Evolutionary conservation across 106 monocot genomes (phyloP), one percentile per base, ranked within the genome.

Genomic region (Amphibolis antarctica): DNA sequence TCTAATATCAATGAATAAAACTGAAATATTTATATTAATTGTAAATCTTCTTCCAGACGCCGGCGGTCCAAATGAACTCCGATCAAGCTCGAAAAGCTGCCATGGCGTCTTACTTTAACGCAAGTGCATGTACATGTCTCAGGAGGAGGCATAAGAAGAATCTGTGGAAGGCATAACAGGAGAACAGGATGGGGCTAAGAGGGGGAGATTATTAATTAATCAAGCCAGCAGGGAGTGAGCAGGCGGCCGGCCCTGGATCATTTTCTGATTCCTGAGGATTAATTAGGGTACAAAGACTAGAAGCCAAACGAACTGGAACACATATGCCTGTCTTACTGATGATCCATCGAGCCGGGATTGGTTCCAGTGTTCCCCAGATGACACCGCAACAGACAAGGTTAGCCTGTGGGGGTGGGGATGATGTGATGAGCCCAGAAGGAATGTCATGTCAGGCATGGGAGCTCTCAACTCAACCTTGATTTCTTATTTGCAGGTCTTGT

Each of bases 61-160:
- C n/a, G n/a, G n/a, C n/a, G n/a, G n/a, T n/a, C n/a, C n/a, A n/a
- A n/a, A n/a, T n/a, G n/a, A n/a, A n/a, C n/a, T n/a, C n/a, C n/a
- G n/a, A 19, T 10, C 13, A 52, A 30, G 50, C 66, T 53, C 29
- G 0, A 12, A 53, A 25, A 66, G 52, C 66, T 52, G 66, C 50
- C 28, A 45, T n/a, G 26, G 19, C 5, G 12, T 7, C 0, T 66
- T 66, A 66, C 36, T 66, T 53, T 66, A 66, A 10, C 47, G 7
- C 36, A 36, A 7, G 36, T 22, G 10, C 46, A 25, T 53, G 28
- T n/a, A 20, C n/a, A n/a, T n/a, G n/a, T n/a, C 31, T 53, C 20
- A 45, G 24, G 23, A 64, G 27, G 64, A 64, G n/a, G 48, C 23
- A 64, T 64, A 64, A 64, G 64, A 64, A 64, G 64, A 64, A 64